Percentiles rank a stretch among this genome's conserved stretches.
Conservation (phyloP, 176 grass and related monocot species). For the Eragrostis nindensis region DNA sequence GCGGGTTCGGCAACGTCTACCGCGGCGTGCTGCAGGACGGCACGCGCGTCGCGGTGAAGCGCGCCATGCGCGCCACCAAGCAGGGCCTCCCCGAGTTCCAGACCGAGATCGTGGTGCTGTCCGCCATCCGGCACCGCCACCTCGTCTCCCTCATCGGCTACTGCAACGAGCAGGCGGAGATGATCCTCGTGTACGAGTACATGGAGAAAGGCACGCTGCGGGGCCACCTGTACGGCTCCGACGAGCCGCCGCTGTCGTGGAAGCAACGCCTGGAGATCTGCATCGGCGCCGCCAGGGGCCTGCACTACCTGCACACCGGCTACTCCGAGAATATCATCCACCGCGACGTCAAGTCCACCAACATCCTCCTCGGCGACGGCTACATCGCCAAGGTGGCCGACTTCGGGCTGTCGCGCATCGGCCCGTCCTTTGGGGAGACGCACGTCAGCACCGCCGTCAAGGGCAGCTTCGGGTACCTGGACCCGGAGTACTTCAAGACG, state of each 20-base stretch:
- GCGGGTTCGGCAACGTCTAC: slow-evolving; percentile 85
- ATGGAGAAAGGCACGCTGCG: slow-evolving; percentile 74
- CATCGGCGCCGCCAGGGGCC: slow-evolving; percentile 55
- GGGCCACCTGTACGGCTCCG: slow-evolving; percentile 55
- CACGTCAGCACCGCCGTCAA: slow-evolving; percentile 93
- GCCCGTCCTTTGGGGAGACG: slow-evolving; percentile 56
- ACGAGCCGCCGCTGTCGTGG: slow-evolving; percentile 44
- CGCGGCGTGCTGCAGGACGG: slow-evolving; percentile 51
- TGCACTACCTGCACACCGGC: slow-evolving; percentile 71
- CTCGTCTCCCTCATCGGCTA: slow-evolving; percentile 73
- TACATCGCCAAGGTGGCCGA: slow-evolving; percentile 68
- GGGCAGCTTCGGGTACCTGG: slow-evolving; percentile 96
- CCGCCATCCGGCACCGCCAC: slow-evolving; percentile 68
- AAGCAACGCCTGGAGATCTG: slow-evolving; percentile 69
- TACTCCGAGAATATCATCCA: slow-evolving; percentile 60
- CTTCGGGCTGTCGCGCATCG: slow-evolving; percentile 72
- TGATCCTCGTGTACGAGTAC: slow-evolving; percentile 81
- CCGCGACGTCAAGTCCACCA: slow-evolving; percentile 65
- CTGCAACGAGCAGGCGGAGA: slow-evolving; percentile 66
- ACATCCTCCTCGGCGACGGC: slow-evolving; percentile 59
- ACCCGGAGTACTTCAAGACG: slow-evolving; percentile 82
- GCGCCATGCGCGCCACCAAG: slow-evolving; percentile 39
- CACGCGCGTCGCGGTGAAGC: slow-evolving; percentile 63
- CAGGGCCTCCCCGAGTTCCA: slow-evolving; percentile 69
- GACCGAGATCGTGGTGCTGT: slow-evolving; percentile 71